Evolutionary conservation across 2,329 filamentous ascomycete genomes (phyloP).

Genomic region (Mollisia scopiformis): DNA sequence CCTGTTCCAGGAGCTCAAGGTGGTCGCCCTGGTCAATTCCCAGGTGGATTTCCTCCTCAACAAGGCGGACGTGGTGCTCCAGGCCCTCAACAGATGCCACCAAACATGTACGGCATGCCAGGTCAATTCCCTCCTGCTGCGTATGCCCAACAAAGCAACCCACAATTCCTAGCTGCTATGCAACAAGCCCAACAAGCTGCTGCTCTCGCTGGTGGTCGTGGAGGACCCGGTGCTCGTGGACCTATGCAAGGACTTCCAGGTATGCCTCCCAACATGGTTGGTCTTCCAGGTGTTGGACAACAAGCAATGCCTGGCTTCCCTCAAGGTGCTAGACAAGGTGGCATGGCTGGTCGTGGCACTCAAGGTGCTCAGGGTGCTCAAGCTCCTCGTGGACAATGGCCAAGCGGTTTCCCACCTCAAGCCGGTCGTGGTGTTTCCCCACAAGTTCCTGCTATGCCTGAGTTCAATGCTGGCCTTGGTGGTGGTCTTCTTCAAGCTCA

Average conservation of each 20-base stretch:
- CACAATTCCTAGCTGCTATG: constrained; percentile 80
- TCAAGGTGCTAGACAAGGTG: constrained; percentile 53
- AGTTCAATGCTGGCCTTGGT: constrained; percentile 37
- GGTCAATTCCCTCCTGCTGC: constrained; percentile 79
- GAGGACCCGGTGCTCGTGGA: constrained; percentile 56
- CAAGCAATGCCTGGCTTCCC: constrained; percentile 57
- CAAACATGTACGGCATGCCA: constrained; percentile 82
- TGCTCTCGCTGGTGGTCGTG: constrained; percentile 48
- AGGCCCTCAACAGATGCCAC: constrained; percentile 81
- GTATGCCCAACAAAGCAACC: constrained; percentile 79
- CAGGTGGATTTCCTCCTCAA: constrained; percentile 77
- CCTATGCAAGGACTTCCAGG: constrained; percentile 66
- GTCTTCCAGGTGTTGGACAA: constrained; percentile 51
- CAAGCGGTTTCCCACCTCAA: constrained; percentile 40
- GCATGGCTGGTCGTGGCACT: constrained; percentile 39
- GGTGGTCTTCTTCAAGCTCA: constrained; percentile 56
- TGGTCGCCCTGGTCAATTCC: constrained; percentile 85
- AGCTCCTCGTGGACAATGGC: constrained; percentile 39
- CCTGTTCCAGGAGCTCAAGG: constrained; percentile 73
- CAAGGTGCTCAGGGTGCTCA: constrained; percentile 41
- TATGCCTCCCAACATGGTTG: constrained; percentile 73
- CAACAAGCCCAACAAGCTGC: constrained; percentile 72
- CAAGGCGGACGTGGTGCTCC: constrained; percentile 86
- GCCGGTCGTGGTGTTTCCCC: constrained; percentile 39
- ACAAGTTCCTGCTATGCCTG: constrained; percentile 34